phyloP scores from a whole-genome alignment of 495 filamentous ascomycete genomes.

The Hypoxylon cercidicola region DNA sequence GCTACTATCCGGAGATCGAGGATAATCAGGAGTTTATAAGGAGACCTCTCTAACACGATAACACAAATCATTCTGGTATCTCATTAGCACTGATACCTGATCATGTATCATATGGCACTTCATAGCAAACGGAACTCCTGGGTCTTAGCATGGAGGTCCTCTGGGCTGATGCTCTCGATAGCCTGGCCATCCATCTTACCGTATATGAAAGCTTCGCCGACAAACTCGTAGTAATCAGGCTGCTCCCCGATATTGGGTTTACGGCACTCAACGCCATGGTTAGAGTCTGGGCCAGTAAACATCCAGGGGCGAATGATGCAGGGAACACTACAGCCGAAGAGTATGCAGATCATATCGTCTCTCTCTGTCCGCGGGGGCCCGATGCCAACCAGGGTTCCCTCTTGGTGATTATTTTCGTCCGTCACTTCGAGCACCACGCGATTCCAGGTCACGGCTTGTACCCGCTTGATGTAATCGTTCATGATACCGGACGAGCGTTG shows the following conservation, averaged over 20 bases:
- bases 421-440: conserved; percentile 31
- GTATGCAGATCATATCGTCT: conserved; percentile 51
- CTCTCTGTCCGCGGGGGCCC: conserved; percentile 16
- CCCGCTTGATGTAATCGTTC: conserved; percentile 35
- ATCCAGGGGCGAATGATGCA: conserved; percentile 41
- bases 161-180: neutral
- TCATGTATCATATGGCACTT: neutral
- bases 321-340: conserved; percentile 56
- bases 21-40: too few species aligned
- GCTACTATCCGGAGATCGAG: too few species aligned
- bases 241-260: neutral
- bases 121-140: neutral
- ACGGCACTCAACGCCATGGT: neutral
- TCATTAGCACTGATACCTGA: too few species aligned
- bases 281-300: neutral
- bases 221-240: conserved; percentile 1
- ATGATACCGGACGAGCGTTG: conserved; percentile 12
- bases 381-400: conserved; percentile 7
- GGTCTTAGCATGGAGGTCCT: neutral
- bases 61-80: too few species aligned
- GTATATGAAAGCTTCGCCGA: conserved; percentile 15
- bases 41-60: too few species aligned
- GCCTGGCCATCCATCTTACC: conserved; percentile 14
- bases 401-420: neutral
- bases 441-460: conserved; percentile 45